These are phyloP conservation scores for Tetracladium marchalianum DNA, from an alignment of 495 filamentous ascomycete genomes.

Conservation along the genomic window DNA sequence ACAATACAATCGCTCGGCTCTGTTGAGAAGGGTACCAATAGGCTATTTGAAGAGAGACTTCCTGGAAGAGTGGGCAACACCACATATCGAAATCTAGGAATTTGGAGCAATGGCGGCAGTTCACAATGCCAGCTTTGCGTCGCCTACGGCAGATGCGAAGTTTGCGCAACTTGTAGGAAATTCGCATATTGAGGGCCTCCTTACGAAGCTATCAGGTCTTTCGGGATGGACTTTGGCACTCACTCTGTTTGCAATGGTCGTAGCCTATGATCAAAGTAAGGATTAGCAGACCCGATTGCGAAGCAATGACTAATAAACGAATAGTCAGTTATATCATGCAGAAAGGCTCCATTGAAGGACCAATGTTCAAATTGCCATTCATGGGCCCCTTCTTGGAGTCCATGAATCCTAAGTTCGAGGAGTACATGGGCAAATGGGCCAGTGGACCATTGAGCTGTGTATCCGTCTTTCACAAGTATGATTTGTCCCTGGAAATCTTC, in stretches of 20 bases:
- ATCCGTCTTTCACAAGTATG: constrained; percentile 98
- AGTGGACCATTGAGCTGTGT: constrained; percentile 91
- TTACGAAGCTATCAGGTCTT: constrained; percentile 39
- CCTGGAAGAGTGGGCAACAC: no score
- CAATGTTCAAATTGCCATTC: constrained; percentile 79
- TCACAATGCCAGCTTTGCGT: constrained; percentile 60
- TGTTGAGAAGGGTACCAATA: no score
- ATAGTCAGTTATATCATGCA: constrained; percentile 75
- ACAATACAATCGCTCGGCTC: no score
- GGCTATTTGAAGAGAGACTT: no score
- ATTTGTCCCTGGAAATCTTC: background rate
- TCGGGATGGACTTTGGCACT: constrained; percentile 53
- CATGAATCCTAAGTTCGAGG: constrained; percentile 80
- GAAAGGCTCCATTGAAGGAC: constrained; percentile 80
- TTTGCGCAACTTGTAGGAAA: constrained; percentile 30
- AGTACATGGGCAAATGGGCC: constrained; percentile 86
- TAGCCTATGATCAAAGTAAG: constrained; percentile 83
- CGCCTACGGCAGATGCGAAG: constrained; percentile 61
- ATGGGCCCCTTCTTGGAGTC: constrained; percentile 94
- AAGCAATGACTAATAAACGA: background rate
- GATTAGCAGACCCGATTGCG: constrained; percentile 6
- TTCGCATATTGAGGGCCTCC: constrained; percentile 27
- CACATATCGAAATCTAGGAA: constrained; percentile 10
- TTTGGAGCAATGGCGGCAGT: constrained; percentile 39
- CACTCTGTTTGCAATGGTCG: constrained; percentile 55